Percentiles rank a stretch among this genome's conserved stretches.
Conservation (phyloP, 805 yeast species). For the Candida pseudofarinosa region DNA sequence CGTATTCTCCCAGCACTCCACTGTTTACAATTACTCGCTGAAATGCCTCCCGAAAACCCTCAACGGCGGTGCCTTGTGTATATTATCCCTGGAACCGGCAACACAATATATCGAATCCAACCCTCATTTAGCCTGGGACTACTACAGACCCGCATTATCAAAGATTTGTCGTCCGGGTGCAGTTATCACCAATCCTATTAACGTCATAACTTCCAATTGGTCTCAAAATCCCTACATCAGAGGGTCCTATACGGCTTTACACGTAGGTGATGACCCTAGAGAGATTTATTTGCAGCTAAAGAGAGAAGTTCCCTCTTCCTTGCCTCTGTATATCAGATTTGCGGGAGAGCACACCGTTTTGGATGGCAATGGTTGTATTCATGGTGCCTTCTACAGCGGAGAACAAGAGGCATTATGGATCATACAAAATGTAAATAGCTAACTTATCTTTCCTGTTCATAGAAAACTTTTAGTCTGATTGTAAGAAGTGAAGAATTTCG, state of each 20-base stretch:
- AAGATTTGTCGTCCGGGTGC: constrained; percentile 17
- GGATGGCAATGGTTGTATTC: constrained; percentile 90
- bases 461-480: too few species aligned
- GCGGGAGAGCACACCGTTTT: constrained; percentile 88
- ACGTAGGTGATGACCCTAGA: constrained; percentile 65
- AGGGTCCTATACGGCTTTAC: constrained; percentile 79
- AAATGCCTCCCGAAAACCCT: constrained; percentile 19
- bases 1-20: constrained; percentile 58
- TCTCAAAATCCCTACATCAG: constrained; percentile 70
- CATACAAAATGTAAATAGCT: constrained; percentile 6
- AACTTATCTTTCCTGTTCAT: neutral
- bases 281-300: constrained; percentile 58
- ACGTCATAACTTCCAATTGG: constrained; percentile 62
- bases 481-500: neutral
- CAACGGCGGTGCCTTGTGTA: constrained; percentile 51
- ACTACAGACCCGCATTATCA: constrained; percentile 50
- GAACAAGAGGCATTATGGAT: constrained; percentile 48
- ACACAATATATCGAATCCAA: constrained; percentile 56
- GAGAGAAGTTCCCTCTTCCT: constrained; percentile 34
- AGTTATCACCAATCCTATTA: constrained; percentile 21
- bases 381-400: constrained; percentile 86
- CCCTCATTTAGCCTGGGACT: constrained; percentile 53
- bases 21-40: constrained; percentile 56
- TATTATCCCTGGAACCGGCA: constrained; percentile 68
- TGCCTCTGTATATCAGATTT: constrained; percentile 57